Base-by-base conservation (phyloP, 805 yeast genomes). In the Wickerhamiella kazuoi region DNA sequence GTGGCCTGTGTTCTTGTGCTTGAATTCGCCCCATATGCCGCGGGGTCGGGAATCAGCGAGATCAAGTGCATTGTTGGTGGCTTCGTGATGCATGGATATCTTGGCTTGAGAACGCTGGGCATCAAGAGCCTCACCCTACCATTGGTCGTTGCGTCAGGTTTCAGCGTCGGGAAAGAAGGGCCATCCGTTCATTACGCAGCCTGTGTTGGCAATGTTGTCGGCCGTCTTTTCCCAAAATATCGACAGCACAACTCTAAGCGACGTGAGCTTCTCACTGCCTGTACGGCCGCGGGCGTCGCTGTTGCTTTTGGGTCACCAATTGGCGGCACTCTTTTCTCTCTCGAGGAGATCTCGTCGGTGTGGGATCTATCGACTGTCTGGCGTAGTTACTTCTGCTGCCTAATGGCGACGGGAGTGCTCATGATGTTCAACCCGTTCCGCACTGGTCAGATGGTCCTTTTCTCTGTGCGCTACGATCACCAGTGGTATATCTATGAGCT, bases 181-280 rank as follows among this genome's bases (percentile, higher is more conserved):
- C 99, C 99, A 2, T 75, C 87, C 50, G 98, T 90, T 11, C 99
- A 90, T 59, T 90, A 87, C 57, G 96, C 98, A 0, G 93, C 86
- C 0, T 86, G 97, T 56, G 87, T 79, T n/a, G 98, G 96, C 0
- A 74, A 76, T 50, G 69, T 74, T n/a, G 62, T 83, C 11, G 75
- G 90, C 1, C 67, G 68, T 30, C 54, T 73, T 34, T 65, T 77
- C 41, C 42, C 56, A 29, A 56, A 54, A 33, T 63, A 60, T 43
- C 54, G 60, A 14, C 44, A 40, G 39, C 60, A 54, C 44, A 52
- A 56, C 30, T 44, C 60, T 37, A 52, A 60, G 45, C 51, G 55
- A 45, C 45, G 65, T 21, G 86, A 79, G 45, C 71, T 78, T 39
- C 60, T 90, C 39, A 75, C 87, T 1, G 95, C 98, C 0, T 78